Evolutionary conservation across 306 rosid species (phyloP), one percentile per base, ranked within the genome.

Genomic region (Lathyrus sativus): DNA sequence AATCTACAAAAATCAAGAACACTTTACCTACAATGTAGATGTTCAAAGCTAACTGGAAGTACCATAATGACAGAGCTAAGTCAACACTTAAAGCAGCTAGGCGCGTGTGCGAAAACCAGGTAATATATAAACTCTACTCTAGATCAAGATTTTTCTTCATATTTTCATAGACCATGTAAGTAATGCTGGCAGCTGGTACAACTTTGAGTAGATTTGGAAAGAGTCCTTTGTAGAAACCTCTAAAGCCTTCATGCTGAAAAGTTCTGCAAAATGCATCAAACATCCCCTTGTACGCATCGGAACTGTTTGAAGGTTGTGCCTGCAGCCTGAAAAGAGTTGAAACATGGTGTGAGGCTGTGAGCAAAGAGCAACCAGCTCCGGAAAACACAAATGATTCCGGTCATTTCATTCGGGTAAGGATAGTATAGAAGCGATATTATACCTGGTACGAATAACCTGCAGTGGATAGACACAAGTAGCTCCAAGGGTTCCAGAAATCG

Each of bases 371-470:
- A 2, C 42, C 57, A 72, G 43, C 31, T 46, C 53, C 17, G 13
- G 37, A 46, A 57, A 72, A 67, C 56, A 43, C 62, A 22, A 31
- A 4, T 43, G 18, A 67, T 46, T 33, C 38, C 0, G 38, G 38
- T 33, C 1, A 15, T n/a, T 12, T 50, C 22, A 31, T 41, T 39
- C 39, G 28, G 54, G 59, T 14, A 48, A 24, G 57, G 53, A 74
- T 49, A 48, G 26, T 24, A 50, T 38, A 55, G 14, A 78, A 62
- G 64, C 63, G 54, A 46, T 4, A 19, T 7, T 43, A 37, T 83
- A 83, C 87, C 87, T 83, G 14, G 87, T 83, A 9, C 87, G 84
- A 71, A 83, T 76, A 53, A 83, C 87, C 78, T 83, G 87, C 60
- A 83, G 68, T 2, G 87, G 87, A 65, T 83, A 83, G 67, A 79